Evolutionary conservation across 192 early-diverging fungal species (phyloP).

Genomic region (Backusella parvicylindrica): DNA sequence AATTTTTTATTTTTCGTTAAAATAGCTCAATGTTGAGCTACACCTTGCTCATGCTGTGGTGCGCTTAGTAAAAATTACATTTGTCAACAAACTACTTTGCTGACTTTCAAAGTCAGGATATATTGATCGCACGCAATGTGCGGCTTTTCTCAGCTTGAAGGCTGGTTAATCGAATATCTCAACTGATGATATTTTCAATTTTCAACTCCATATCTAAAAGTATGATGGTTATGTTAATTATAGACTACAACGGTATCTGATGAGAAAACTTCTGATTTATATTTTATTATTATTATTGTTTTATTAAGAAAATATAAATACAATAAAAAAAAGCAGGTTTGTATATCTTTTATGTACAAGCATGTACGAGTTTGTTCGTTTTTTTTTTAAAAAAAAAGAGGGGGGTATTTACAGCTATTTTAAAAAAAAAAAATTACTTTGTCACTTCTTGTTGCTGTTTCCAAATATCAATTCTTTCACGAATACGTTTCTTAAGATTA

Average conservation of each 20-base stretch:
- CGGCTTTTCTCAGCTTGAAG: not conserved
- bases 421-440: not conserved
- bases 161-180: slow-evolving; percentile 3
- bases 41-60: not conserved
- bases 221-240: not conserved
- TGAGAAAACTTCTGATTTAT: not conserved
- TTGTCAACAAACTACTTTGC: fast-evolving
- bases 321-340: not conserved
- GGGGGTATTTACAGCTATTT: not conserved
- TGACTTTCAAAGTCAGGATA: not conserved
- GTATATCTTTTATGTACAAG: not conserved
- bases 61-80: not conserved
- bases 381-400: too few species aligned
- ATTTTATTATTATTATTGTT: not conserved
- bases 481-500: slow-evolving; percentile 29
- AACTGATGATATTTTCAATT: not conserved
- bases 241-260: slow-evolving; percentile 6
- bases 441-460: slow-evolving; percentile 7
- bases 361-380: not conserved
- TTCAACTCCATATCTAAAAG: slow-evolving; percentile 3
- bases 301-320: not conserved
- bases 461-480: slow-evolving; percentile 31
- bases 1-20: too few species aligned
- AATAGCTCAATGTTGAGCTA: too few species aligned
- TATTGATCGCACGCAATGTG: not conserved